phyloP scores from a whole-genome alignment of 768 basidiomycete species.

The Lactarius hatsudake region DNA sequence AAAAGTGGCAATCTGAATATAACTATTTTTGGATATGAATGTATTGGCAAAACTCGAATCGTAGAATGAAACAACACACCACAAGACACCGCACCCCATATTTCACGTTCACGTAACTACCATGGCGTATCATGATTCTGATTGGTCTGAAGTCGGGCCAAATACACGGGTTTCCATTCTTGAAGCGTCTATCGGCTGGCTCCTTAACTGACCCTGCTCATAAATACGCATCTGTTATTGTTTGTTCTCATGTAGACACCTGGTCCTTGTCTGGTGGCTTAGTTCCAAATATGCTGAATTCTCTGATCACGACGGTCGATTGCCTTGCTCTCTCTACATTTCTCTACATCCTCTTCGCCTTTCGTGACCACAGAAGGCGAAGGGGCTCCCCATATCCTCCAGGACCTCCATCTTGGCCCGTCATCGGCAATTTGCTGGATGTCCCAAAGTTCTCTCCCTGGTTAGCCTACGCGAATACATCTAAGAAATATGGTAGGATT shows the following conservation, averaged over 20 bases:
- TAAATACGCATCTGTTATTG: not conserved
- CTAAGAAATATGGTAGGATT: not conserved
- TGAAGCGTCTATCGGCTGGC: not conserved
- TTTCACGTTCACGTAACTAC: no score
- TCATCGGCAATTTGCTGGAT: conserved; percentile 9
- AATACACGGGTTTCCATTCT: no score
- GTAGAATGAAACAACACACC: no score
- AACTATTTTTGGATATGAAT: no score
- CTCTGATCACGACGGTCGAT: not conserved
- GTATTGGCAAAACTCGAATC: no score
- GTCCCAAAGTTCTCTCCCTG: not conserved
- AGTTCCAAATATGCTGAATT: not conserved
- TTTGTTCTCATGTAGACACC: not conserved
- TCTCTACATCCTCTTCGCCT: not conserved
- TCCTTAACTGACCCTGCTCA: not conserved
- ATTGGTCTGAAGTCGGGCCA: no score
- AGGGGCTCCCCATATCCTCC: not conserved
- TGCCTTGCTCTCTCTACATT: not conserved
- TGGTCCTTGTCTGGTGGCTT: not conserved
- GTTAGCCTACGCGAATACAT: not conserved
- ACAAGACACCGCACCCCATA: no score
- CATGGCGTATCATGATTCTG: no score
- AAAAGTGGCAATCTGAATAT: no score
- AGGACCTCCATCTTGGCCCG: not conserved
- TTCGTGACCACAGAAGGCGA: not conserved